A percentile compares a stretch with the other conserved stretches of the same genome.
phyloP scores from a whole-genome alignment of 352 stramenopile genomes.

The Phytopythium mirpurense region DNA sequence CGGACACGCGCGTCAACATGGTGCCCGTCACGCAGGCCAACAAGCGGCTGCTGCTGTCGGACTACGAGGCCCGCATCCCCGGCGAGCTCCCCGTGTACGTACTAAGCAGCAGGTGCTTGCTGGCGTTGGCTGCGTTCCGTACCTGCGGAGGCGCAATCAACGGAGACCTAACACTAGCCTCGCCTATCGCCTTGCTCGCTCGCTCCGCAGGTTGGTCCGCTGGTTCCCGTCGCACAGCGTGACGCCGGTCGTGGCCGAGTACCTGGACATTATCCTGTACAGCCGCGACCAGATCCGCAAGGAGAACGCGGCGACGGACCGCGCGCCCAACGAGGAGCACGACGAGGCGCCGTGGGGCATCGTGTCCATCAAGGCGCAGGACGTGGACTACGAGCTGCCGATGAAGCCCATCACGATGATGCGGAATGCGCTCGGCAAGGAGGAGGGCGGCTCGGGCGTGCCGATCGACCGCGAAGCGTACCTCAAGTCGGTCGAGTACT shows the following conservation, averaged over 20 bases:
- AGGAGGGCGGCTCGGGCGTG: slow-evolving; percentile 88
- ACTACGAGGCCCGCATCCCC: slow-evolving; percentile 92
- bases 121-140: too few species aligned
- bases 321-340: slow-evolving; percentile 31
- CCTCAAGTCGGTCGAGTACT: slow-evolving; percentile 85
- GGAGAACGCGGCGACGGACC: slow-evolving; percentile 87
- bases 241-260: slow-evolving; percentile 86
- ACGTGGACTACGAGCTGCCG: slow-evolving; percentile 93
- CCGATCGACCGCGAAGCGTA: slow-evolving; percentile 76
- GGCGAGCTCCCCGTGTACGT: slow-evolving; percentile 93
- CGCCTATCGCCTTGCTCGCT: background rate
- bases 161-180: too few species aligned
- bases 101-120: too few species aligned
- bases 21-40: slow-evolving; percentile 94
- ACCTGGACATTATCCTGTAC: slow-evolving; percentile 98
- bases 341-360: slow-evolving; percentile 90
- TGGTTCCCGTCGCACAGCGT: slow-evolving; percentile 93
- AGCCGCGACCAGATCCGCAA: slow-evolving; percentile 97
- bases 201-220: slow-evolving; percentile 45
- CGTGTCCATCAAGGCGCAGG: slow-evolving; percentile 96
- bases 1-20: slow-evolving; percentile 80
- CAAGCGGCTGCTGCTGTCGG: slow-evolving; percentile 86
- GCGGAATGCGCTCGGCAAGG: slow-evolving; percentile 96
- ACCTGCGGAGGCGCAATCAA: too few species aligned
- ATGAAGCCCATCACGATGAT: slow-evolving; percentile 99